Evolutionary conservation across 306 rosid species (phyloP).

Genomic region (Dalbergia oliveri): DNA sequence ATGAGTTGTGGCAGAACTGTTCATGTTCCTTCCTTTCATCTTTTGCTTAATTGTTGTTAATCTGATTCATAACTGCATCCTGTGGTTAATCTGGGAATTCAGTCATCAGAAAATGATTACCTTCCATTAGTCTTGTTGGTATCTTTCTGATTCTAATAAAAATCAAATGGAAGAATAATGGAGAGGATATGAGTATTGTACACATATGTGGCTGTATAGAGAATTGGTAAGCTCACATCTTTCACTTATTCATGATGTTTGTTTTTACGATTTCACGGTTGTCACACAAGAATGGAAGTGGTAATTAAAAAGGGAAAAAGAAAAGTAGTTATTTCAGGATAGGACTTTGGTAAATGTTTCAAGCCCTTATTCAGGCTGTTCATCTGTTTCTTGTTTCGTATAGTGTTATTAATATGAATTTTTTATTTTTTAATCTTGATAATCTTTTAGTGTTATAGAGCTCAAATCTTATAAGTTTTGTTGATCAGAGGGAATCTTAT

Average conservation of each 20-base stretch:
- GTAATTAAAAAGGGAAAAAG: background rate
- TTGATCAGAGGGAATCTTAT: background rate
- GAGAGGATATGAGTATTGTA: background rate
- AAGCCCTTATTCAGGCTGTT: too few species aligned
- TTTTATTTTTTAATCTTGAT: background rate
- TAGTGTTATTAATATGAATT: too few species aligned
- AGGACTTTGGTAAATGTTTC: too few species aligned
- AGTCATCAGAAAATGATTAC: background rate
- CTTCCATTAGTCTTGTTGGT: background rate
- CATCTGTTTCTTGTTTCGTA: too few species aligned
- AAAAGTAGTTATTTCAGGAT: too few species aligned
- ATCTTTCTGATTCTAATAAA: background rate
- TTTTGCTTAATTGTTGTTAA: background rate
- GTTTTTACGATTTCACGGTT: background rate
- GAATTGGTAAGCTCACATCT: background rate
- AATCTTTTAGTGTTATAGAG: background rate
- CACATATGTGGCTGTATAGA: background rate
- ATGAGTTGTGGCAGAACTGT: background rate
- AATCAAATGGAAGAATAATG: background rate
- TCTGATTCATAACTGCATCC: too few species aligned
- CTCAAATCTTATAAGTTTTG: background rate
- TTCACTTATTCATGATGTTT: too few species aligned
- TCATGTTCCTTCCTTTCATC: background rate
- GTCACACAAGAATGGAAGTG: background rate
- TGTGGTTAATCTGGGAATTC: background rate